Evolutionary conservation across 139 green algal species (phyloP), one percentile per base, ranked within the genome.

Genomic region (Volvox africanus): DNA sequence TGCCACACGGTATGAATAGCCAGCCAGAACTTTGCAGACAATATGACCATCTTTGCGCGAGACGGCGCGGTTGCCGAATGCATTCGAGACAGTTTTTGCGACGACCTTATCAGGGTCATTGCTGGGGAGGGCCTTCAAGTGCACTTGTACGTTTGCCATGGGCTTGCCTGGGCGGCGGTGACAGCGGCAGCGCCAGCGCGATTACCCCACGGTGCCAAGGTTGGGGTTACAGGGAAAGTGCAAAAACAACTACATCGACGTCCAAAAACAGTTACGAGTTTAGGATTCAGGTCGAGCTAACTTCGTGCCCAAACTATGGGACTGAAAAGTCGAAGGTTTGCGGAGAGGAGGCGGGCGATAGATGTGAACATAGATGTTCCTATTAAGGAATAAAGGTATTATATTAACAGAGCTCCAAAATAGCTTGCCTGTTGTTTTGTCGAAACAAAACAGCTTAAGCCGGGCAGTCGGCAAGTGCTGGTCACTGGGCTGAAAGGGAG

Each of bases 1-100:
- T 19, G 89, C 87, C 50, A 93, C 69, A 1, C 91, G 86, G 86
- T 94, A 94, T 1, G 86, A 19, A 21, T 83, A 75, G 12, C 80
- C 80, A 1, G 88, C 67, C 71, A 94, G 86, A 32, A 93, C 86
- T 80, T 93, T 93, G 55, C 82, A n/a, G 19, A 77, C 6, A 9
- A 84, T 79, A 20, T 68, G 33, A 0, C 92, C 92, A 26, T 94
- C 89, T 37, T 75, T 69, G 18, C 76, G 44, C 13, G 79, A 92
- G 33, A 62, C 84, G 0, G 87, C 69, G 6, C 62, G 44, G 82
- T 88, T 94, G 82, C 87, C 88, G 36, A 92, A 91, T 2, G 87
- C 82, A 14, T 88, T 92, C 3, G 86, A 88, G 14, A 89, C 69
- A n/a, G 62, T 55, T 68, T 89, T 93, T 33, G 61, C 32, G n/a